Conservation (phyloP, 306 rosid species). For the Pueraria montana region DNA sequence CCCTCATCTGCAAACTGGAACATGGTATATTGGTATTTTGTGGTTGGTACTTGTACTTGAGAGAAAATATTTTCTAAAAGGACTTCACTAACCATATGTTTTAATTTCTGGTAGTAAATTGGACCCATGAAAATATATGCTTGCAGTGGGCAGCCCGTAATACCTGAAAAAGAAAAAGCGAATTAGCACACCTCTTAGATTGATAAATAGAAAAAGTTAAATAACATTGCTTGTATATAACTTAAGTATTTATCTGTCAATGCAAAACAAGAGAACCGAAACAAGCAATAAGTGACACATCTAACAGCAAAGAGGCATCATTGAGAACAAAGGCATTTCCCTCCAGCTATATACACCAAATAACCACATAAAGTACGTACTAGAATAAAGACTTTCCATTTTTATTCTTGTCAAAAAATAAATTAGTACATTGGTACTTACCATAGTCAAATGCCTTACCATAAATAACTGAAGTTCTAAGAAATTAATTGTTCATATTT, state of each 20-base stretch:
- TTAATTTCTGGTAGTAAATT: constrained; percentile 95
- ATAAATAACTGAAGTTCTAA: not conserved
- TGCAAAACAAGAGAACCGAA: constrained; percentile 6
- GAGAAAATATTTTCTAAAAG: not conserved
- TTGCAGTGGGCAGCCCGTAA: constrained; percentile 94
- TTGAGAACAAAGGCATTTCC: not conserved
- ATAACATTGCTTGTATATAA: constrained; percentile 18
- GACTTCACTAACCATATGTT: constrained; percentile 83
- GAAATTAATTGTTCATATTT: constrained; percentile 2
- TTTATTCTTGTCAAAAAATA: not conserved
- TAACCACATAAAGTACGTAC: not conserved
- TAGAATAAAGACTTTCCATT: not conserved
- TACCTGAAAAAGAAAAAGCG: constrained; percentile 64
- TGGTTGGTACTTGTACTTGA: not conserved
- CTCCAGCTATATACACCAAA: not conserved
- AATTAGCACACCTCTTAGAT: constrained; percentile 26
- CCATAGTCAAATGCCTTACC: constrained; percentile 8
- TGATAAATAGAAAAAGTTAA: constrained; percentile 15
- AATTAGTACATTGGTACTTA: not conserved
- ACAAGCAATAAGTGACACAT: not conserved
- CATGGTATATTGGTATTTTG: not conserved
- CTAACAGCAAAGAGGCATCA: not conserved
- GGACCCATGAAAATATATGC: constrained; percentile 99
- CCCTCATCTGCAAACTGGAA: not conserved
- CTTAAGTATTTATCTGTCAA: not conserved